Percentiles rank a stretch among this genome's conserved stretches.
Evolutionary conservation across 805 yeast species (phyloP).

Genomic region (Candida ipomoeae): DNA sequence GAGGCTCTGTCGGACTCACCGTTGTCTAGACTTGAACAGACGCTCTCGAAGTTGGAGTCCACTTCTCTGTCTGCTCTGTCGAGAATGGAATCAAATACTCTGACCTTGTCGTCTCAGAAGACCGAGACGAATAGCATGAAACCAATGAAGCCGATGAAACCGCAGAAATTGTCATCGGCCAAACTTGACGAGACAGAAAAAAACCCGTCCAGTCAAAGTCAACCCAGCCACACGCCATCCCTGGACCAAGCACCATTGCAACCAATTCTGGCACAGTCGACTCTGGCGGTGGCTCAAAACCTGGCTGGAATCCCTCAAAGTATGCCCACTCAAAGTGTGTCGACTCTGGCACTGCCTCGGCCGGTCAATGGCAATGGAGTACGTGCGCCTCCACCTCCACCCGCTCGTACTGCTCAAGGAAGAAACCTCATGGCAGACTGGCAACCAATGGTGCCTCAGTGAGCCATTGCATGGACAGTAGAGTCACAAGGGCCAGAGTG

Average conservation of each 20-base stretch:
- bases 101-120: not conserved
- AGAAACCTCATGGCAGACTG: constrained; percentile 39
- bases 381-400: constrained; percentile 14
- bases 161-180: constrained; percentile 13
- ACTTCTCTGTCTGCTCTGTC: not conserved
- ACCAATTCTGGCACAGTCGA: no score
- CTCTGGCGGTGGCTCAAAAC: not conserved
- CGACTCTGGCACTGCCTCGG: no score
- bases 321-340: no score
- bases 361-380: not conserved
- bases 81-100: not conserved
- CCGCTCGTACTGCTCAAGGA: constrained; percentile 11
- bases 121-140: constrained; percentile 14
- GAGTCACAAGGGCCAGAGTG: no score
- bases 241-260: no score
- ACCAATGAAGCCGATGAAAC: constrained; percentile 19
- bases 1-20: no score
- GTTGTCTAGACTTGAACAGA: no score
- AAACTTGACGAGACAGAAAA: constrained; percentile 8
- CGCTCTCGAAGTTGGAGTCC: no score
- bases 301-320: no score
- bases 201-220: not conserved
- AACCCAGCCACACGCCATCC: no score
- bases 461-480: not conserved
- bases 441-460: constrained; percentile 51